A percentile compares a stretch with the other conserved stretches of the same genome.
phyloP scores from a whole-genome alignment of 345 rosid species.

The Nasturtium officinale region DNA sequence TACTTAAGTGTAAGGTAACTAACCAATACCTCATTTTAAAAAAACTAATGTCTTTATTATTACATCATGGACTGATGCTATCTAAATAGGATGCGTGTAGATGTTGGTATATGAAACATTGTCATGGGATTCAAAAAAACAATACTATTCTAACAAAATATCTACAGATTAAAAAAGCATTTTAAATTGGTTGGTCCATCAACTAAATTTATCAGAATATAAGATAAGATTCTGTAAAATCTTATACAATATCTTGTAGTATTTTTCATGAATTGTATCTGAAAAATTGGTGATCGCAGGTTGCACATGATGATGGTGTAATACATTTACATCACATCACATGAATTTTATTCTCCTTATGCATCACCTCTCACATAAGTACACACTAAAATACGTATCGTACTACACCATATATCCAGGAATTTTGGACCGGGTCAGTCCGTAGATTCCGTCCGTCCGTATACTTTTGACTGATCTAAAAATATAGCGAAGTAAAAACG shows the following conservation, averaged over 20 bases:
- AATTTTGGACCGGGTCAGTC: slow-evolving; percentile 15
- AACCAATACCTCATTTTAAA: slow-evolving; percentile 5
- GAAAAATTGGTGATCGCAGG: slow-evolving; percentile 30
- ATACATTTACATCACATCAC: slow-evolving; percentile 43
- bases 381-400: slow-evolving; percentile 30
- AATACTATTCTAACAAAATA: neutral
- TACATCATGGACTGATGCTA: slow-evolving; percentile 22
- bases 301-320: slow-evolving; percentile 44
- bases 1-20: slow-evolving; percentile 1
- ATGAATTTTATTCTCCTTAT: slow-evolving; percentile 31
- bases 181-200: slow-evolving; percentile 32
- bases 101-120: slow-evolving; percentile 20
- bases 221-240: slow-evolving; percentile 43
- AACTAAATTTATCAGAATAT: slow-evolving; percentile 33
- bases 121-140: neutral
- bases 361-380: slow-evolving; percentile 35
- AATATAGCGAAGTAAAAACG: neutral
- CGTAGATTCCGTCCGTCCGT: slow-evolving; percentile 19
- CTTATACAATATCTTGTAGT: slow-evolving; percentile 32
- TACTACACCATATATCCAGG: slow-evolving; percentile 34
- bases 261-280: slow-evolving; percentile 8
- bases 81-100: slow-evolving; percentile 25
- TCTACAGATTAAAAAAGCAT: neutral
- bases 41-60: neutral
- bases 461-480: slow-evolving; percentile 5